Base-by-base conservation (phyloP, 1,284 basidiomycete genomes). In the Gymnopus androsaceus region DNA sequence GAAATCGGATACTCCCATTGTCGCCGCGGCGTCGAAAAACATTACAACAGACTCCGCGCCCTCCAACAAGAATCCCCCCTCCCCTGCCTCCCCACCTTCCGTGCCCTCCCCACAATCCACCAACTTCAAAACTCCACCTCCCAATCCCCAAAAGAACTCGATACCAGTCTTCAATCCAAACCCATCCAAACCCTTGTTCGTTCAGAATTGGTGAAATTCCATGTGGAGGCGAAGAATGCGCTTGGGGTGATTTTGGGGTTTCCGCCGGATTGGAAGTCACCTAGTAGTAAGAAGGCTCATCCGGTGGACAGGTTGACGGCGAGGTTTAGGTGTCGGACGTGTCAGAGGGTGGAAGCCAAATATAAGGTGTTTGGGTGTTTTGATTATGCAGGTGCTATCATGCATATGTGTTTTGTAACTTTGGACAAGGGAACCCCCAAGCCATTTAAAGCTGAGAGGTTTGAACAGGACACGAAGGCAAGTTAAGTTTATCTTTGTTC, bases 301-400 rank as follows among this genome's bases (percentile, higher is more conserved):
- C 86, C 85, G 0, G 76, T 78, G 14, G 76, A 85, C 38, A 74
- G 84, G 45, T 56, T 84, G 12, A 83, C 79, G 5, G 83, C 85
- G 0, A 70, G 81, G 23, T 89, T 87, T 66, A 64, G 69, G 25
- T 90, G 88, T 64, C 75, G 65, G 55, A 63, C 64, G 44, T 90
- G 87, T 61, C 63, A 69, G 2, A 69, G 69, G 6, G 66, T 77
- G 2, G 65, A 69, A 14, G 62, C 56, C 21, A 66, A 65, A 31
- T 72, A 73, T 59, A 64, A 66, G 27, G 70, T 70, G 37, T 72
- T 75, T 40, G 71, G 66, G 23, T 79, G 79, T 61, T 67, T 90
- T 53, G 78, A 81, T 61, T 85, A 85, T 58, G 67, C 65, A 11
- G 79, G 73, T 1, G 84, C 77, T 7, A 88, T 86, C 66, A 69